Percentiles rank a stretch among this genome's conserved stretches.
Evolutionary conservation across 495 filamentous ascomycete species (phyloP).

Genomic region (Daldinia vernicosa): DNA sequence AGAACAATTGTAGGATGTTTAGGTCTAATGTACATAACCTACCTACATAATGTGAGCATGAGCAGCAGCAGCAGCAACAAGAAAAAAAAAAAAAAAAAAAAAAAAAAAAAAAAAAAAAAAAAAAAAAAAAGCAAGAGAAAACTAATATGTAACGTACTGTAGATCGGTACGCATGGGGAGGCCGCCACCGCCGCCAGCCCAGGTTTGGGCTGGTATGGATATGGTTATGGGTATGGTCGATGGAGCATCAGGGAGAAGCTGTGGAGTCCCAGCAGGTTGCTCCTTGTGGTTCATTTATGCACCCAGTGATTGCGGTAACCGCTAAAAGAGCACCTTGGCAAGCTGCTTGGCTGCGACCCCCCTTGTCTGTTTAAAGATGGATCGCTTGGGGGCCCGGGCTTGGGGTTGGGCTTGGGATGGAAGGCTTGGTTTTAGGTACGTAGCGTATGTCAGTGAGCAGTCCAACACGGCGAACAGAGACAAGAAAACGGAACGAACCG

Average conservation of each 20-base stretch:
- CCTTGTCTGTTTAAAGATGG: slow-evolving; percentile 30
- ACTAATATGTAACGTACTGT: slow-evolving; percentile 34
- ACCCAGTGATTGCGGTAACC: slow-evolving; percentile 43
- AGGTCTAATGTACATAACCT: slow-evolving; percentile 20
- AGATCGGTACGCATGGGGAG: slow-evolving; percentile 42
- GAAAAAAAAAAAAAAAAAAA: neutral
- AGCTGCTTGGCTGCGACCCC: slow-evolving; percentile 30
- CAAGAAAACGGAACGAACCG: too few relatives aligned
- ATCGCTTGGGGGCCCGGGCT: slow-evolving; percentile 35
- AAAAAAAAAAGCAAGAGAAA: slow-evolving; percentile 34
- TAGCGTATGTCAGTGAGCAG: neutral
- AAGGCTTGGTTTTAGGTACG: slow-evolving; percentile 4
- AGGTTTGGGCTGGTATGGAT: slow-evolving; percentile 10
- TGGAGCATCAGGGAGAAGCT: slow-evolving; percentile 39
- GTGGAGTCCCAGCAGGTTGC: slow-evolving; percentile 38
- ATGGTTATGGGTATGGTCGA: slow-evolving; percentile 26
- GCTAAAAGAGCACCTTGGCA: slow-evolving; percentile 35
- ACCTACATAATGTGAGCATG: neutral
- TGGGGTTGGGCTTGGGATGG: neutral
- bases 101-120: slow-evolving; percentile 8
- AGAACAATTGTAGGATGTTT: slow-evolving; percentile 32
- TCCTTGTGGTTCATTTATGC: slow-evolving; percentile 45
- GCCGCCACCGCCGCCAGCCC: slow-evolving; percentile 36
- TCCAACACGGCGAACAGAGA: too few relatives aligned
- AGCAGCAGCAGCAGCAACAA: too few relatives aligned